Conservation (phyloP, 139 green algal species). For the Pleodorina starrii region DNA sequence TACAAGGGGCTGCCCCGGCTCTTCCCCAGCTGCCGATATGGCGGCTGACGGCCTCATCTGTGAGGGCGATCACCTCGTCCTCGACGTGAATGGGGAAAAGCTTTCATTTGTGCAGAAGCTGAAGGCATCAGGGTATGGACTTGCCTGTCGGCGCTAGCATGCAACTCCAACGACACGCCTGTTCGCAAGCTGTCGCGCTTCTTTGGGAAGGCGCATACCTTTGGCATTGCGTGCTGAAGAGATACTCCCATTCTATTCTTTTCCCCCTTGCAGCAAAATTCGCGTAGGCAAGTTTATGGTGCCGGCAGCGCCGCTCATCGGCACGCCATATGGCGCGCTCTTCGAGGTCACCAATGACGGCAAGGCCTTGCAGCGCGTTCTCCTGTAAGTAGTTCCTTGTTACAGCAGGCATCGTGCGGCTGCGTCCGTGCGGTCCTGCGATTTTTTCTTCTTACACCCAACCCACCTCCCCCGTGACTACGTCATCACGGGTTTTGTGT, state of each 20-base stretch:
- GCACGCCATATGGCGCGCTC: constrained; percentile 73
- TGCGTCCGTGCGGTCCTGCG: no score
- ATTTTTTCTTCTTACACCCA: no score
- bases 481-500: no score
- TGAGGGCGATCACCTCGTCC: constrained; percentile 76
- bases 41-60: constrained; percentile 42
- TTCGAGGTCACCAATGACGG: constrained; percentile 65
- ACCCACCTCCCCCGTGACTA: no score
- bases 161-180: no score
- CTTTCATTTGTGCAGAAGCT: constrained; percentile 60
- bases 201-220: no score
- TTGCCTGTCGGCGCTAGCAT: no score
- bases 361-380: constrained; percentile 49
- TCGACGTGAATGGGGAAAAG: constrained; percentile 81
- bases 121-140: constrained; percentile 37
- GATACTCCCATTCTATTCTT: no score
- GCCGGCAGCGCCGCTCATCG: constrained; percentile 65
- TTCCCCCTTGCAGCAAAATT: constrained; percentile 59
- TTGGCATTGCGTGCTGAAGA: no score
- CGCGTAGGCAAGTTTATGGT: constrained; percentile 64
- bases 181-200: no score
- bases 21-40: not conserved
- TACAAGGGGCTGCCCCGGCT: no score
- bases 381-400: constrained; percentile 22
- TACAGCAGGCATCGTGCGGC: no score